Evolutionary conservation across 129 eudicot genomes (phyloP).

Genomic region (Centaurea solstitialis): DNA sequence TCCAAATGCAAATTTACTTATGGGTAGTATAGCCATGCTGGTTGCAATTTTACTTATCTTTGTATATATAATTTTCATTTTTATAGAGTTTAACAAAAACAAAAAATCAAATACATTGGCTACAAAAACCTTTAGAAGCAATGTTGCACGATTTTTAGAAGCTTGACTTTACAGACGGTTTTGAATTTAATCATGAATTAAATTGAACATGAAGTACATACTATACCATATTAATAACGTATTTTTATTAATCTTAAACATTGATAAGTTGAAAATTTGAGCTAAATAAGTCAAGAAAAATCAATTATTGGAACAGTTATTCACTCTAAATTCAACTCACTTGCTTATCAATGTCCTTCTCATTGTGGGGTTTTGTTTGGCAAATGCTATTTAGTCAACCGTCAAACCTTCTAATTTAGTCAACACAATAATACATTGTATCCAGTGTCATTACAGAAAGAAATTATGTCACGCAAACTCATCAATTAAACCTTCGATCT

Average conservation of each 20-base stretch:
- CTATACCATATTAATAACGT: background rate
- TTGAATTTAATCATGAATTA: background rate
- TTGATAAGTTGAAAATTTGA: background rate
- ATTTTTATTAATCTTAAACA: background rate
- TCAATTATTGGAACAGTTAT: constrained; percentile 6
- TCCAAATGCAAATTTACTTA: background rate
- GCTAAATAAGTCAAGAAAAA: background rate
- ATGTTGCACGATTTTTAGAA: background rate
- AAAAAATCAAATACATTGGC: too few species aligned
- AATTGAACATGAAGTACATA: background rate
- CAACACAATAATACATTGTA: background rate
- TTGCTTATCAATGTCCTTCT: constrained; percentile 17
- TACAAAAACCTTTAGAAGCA: background rate
- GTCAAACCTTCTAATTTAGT: constrained; percentile 6
- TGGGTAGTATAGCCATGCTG: background rate
- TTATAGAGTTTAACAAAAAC: too few species aligned
- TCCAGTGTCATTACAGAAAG: background rate
- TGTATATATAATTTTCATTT: too few species aligned
- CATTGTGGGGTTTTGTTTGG: constrained; percentile 11
- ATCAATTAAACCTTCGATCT: background rate
- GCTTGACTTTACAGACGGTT: background rate
- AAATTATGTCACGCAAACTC: background rate
- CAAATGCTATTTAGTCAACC: background rate
- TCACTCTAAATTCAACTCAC: constrained; percentile 28
- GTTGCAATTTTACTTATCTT: background rate